Percentiles rank a stretch among this genome's conserved stretches.
Evolutionary conservation across 1,284 basidiomycete species (phyloP).

Genomic region (Ustilago hordei): DNA sequence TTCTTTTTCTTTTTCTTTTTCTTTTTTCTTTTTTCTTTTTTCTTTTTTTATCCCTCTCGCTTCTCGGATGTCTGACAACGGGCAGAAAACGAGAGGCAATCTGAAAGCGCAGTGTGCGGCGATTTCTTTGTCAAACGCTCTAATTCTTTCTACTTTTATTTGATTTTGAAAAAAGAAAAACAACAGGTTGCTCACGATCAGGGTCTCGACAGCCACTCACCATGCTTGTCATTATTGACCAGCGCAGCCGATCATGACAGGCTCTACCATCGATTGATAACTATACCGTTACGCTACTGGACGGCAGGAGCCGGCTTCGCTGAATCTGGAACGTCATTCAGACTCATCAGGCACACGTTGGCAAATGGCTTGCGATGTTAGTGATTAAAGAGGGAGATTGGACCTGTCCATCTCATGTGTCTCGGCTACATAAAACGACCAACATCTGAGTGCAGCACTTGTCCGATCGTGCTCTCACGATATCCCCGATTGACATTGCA

Average conservation of each 20-base stretch:
- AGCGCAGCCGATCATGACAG: no score
- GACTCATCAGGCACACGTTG: neutral
- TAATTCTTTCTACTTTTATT: neutral
- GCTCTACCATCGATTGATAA: neutral
- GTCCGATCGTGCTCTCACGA: neutral
- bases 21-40: constrained; percentile 10
- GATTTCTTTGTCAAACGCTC: neutral
- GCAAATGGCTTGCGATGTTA: neutral
- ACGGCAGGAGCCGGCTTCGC: no score
- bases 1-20: no score
- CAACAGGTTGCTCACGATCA: neutral
- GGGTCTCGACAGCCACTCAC: neutral
- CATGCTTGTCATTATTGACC: no score
- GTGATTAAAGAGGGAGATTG: neutral
- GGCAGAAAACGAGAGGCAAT: constrained; percentile 4
- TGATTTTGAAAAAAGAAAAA: neutral
- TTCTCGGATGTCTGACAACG: constrained; percentile 10
- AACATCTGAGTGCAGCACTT: neutral
- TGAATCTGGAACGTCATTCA: no score
- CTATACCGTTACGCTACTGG: neutral
- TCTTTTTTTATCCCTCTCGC: neutral
- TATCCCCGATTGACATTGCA: neutral
- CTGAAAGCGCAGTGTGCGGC: neutral
- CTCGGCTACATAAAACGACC: constrained; percentile 3
- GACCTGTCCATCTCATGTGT: constrained; percentile 2